Percentiles rank a stretch among this genome's conserved stretches.
These are phyloP conservation scores for Phylloporus scabripes DNA, from an alignment of 768 basidiomycete species.

Conservation along the genomic window DNA sequence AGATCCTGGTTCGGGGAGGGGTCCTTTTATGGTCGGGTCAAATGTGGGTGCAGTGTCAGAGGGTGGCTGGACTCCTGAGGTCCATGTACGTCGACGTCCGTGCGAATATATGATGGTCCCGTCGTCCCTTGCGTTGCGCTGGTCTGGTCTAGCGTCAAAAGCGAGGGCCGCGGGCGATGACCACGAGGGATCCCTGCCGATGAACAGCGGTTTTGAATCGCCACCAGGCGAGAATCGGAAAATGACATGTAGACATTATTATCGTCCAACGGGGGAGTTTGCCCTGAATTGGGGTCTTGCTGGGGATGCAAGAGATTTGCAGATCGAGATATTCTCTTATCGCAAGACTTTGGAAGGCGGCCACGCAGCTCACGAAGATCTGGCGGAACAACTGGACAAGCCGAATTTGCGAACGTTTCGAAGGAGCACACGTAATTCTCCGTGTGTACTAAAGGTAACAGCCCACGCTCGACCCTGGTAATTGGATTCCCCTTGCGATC, in stretches of 20 bases:
- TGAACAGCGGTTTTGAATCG: constrained; percentile 3
- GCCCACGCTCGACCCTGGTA: too few species aligned
- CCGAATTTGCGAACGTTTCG: not conserved
- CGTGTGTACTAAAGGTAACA: constrained; percentile 1
- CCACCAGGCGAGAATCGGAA: constrained; percentile 17
- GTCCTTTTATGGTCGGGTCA: constrained; percentile 3
- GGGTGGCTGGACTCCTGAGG: too few species aligned
- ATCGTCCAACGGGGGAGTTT: not conserved
- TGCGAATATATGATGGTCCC: too few species aligned
- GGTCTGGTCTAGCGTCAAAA: too few species aligned
- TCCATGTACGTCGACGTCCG: too few species aligned
- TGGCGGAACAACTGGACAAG: constrained; percentile 13
- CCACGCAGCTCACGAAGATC: constrained; percentile 18
- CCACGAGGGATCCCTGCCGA: not conserved
- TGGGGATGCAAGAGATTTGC: constrained; percentile 16
- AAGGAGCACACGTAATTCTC: constrained; percentile 12
- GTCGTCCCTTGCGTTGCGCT: too few species aligned
- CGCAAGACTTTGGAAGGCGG: constrained; percentile 5
- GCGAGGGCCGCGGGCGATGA: not conserved
- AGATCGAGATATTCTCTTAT: not conserved
- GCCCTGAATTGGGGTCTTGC: not conserved
- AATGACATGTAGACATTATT: constrained; percentile 1
- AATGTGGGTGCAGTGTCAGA: not conserved
- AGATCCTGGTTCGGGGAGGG: constrained; percentile 19
- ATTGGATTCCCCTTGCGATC: too few species aligned